Base-by-base conservation (phyloP, 129 eudicot species). In the Centrapalus pauciflorus region DNA sequence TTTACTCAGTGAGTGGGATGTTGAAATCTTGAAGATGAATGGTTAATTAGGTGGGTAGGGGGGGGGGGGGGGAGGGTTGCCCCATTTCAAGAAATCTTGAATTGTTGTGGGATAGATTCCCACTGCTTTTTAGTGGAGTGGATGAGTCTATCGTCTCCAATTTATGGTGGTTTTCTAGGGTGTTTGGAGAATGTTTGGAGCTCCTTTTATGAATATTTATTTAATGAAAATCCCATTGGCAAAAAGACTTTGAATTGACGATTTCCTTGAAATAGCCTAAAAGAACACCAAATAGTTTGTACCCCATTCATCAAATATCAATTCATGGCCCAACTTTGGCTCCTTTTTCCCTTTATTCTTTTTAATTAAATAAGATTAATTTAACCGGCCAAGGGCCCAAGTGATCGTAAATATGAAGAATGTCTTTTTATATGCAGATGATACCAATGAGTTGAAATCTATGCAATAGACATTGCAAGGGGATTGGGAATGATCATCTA, bases 111-210 rank as follows among this genome's bases (percentile, higher is more conserved):
- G 66, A 12, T 69, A 21, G 40, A 27, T 60, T 71, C 25, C 60
- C 61, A 59, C 68, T 32, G 32, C n/a, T n/a, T 60, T 46, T 46
- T 48, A 48, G 61, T 60, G 76, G 76, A 60, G 51, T 50, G n/a
- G 24, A 61, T 59, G 26, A 6, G 6, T 32, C 4, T 8, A 12
- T 57, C 21, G 56, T 35, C n/a, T 25, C 12, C 17, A 34, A 5
- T 20, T 57, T 55, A 10, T 59, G 43, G 7, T 27, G 4, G 35
- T 33, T 43, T 29, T 21, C 9, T 29, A 2, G 30, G 0, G 1
- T 57, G 0, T 17, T 14, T 29, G 25, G 24, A 50, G 26, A 50
- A 50, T 50, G 56, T 20, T 50, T n/a, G 12, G 6, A 4, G 28
- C 3, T 27, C 56, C 56, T 50, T 50, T 19, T 16, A 50, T 8